phyloP scores from a whole-genome alignment of 768 basidiomycete genomes.

The Dioszegia crocea region DNA sequence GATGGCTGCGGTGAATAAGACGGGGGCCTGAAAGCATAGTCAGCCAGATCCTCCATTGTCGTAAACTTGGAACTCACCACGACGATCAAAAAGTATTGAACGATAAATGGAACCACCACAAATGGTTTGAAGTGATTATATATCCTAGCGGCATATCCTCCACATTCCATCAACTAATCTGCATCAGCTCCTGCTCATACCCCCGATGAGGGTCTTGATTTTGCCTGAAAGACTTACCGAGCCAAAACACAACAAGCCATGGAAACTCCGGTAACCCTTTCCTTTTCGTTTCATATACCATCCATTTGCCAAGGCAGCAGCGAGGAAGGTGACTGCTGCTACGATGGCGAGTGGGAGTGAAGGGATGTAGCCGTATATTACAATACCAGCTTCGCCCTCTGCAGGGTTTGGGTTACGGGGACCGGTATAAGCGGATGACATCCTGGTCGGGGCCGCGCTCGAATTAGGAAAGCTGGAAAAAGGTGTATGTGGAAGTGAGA shows the following conservation, averaged over 20 bases:
- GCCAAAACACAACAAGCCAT: conserved; percentile 39
- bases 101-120: conserved; percentile 38
- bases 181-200: neutral
- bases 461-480: neutral
- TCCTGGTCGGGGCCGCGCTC: neutral
- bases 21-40: conserved; percentile 31
- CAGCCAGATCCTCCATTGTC: too few relatives aligned
- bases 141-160: conserved; percentile 45
- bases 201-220: neutral
- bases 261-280: conserved; percentile 39
- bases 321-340: conserved; percentile 36
- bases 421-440: conserved; percentile 23
- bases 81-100: conserved; percentile 48
- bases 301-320: conserved; percentile 25
- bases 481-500: neutral
- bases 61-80: conserved; percentile 26
- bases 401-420: conserved; percentile 32
- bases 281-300: conserved; percentile 18
- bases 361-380: conserved; percentile 45
- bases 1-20: conserved; percentile 46
- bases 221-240: conserved; percentile 31
- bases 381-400: conserved; percentile 39
- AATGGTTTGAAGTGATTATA: conserved; percentile 38
- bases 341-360: conserved; percentile 30
- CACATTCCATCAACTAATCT: conserved; percentile 45